Evolutionary conservation across 805 yeast species (phyloP), one percentile per base, ranked within the genome.

Genomic region (Yueomyces sp.): DNA sequence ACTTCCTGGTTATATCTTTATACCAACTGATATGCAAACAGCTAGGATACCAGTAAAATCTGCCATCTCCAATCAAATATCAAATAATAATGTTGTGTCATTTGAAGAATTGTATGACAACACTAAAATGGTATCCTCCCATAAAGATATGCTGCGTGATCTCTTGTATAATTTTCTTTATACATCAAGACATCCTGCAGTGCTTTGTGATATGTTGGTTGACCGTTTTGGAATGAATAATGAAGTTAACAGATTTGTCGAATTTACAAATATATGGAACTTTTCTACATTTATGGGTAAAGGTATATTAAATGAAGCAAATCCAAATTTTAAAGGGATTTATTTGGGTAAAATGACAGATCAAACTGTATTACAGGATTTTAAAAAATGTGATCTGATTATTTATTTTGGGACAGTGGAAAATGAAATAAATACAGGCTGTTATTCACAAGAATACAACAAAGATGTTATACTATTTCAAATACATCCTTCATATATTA

Each of bases 1-100:
- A 36, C 76, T 79, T 57, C 96, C 96, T 0, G 96, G 94, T 12
- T 87, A 82, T 54, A 58, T 87, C 41, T 85, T 76, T 57, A 59
- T 88, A 40, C 96, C 96, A 2, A 65, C 73, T 38, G 88, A 87
- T 57, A 59, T 84, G 50, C 74, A 77, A 7, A 75, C 77, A 36
- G 50, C 46, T 46, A 36, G 50, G 32, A 59, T 60, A 5, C 39
- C 47, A 38, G 26, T 28, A 9, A 38, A 46, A 19, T 29, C 40
- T 12, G 31, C 33, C 5, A 8, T 31, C 11, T 31, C 34, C 11
- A 34, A n/a, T 9, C 26, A 34, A 34, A n/a, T 11, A 9, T 44
- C 44, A 2, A 30, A 6, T 6, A 30, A 30, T 30, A 30, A 30
- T 6, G 9, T 9, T 9, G 6, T 9, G 1, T 9, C 6, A 6